Percentiles rank a stretch among this genome's conserved stretches.
phyloP scores from a whole-genome alignment of 805 yeast species.

The Suhomyces emberorum region DNA sequence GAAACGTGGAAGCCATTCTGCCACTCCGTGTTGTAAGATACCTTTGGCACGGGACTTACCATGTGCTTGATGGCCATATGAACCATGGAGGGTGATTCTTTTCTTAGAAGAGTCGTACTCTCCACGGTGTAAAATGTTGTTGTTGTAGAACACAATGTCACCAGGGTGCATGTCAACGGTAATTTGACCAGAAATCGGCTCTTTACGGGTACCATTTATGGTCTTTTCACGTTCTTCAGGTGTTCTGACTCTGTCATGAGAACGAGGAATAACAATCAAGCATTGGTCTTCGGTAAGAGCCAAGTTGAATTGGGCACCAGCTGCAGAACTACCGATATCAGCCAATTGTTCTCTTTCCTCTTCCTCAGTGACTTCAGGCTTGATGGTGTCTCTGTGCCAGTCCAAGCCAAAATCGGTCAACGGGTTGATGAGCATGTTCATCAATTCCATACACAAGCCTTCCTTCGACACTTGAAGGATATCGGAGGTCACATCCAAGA shows the following conservation, averaged over 20 bases:
- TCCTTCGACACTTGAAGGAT: conserved; percentile 38
- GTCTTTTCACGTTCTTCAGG: conserved; percentile 42
- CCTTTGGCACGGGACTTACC: conserved; percentile 47
- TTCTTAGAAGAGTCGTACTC: conserved; percentile 35
- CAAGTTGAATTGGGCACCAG: conserved; percentile 51
- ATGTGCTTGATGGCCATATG: conserved; percentile 43
- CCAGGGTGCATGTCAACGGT: conserved; percentile 45
- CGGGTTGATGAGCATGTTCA: conserved; percentile 53
- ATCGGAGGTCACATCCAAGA: conserved; percentile 39
- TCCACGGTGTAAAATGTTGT: conserved; percentile 49
- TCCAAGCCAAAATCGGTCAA: conserved; percentile 50
- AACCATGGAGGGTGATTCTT: conserved; percentile 49
- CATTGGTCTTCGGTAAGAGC: conserved; percentile 47
- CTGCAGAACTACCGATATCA: conserved; percentile 32
- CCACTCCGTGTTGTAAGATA: conserved; percentile 53
- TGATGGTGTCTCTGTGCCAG: conserved; percentile 53
- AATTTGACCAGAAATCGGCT: conserved; percentile 38
- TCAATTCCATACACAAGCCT: conserved; percentile 44
- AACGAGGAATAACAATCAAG: conserved; percentile 47
- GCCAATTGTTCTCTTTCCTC: conserved; percentile 42
- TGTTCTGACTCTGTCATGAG: conserved; percentile 45
- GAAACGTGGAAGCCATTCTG: conserved; percentile 42
- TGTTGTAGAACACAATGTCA: conserved; percentile 49
- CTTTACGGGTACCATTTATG: conserved; percentile 28
- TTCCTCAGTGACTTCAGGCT: conserved; percentile 43